phyloP scores from a whole-genome alignment of 2,329 filamentous ascomycete genomes.

The Mycosphaerelloides madeirae region DNA sequence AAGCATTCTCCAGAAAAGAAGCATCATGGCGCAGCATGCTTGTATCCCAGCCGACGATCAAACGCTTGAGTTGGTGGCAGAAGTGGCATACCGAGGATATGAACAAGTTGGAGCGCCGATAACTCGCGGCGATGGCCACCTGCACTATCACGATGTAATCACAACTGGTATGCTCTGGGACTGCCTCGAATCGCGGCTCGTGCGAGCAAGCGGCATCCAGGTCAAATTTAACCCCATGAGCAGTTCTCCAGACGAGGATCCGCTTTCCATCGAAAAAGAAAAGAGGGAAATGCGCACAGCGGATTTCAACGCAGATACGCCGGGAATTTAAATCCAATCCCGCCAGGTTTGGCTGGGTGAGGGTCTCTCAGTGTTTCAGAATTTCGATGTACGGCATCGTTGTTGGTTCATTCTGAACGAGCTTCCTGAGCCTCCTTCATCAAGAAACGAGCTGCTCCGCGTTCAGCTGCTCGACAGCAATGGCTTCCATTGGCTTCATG shows the following conservation, averaged over 20 bases:
- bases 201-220: neutral
- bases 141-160: neutral
- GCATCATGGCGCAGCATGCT: conserved; percentile 17
- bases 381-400: neutral
- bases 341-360: neutral
- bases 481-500: neutral
- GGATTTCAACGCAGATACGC: neutral
- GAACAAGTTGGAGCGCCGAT: neutral
- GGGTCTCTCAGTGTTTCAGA: neutral
- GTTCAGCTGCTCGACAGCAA: neutral
- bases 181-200: neutral
- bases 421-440: neutral
- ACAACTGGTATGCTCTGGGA: neutral
- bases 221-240: neutral
- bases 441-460: neutral
- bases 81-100: conserved; percentile 5
- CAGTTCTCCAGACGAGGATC: neutral
- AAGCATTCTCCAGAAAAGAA: conserved; percentile 7
- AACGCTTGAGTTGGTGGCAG: conserved; percentile 13
- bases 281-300: neutral
- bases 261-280: neutral
- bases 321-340: neutral
- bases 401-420: neutral
- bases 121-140: neutral
- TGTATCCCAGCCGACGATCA: conserved; percentile 11